Base-by-base conservation (phyloP, 2,329 filamentous ascomycete genomes). In the Penicillium sp. region DNA sequence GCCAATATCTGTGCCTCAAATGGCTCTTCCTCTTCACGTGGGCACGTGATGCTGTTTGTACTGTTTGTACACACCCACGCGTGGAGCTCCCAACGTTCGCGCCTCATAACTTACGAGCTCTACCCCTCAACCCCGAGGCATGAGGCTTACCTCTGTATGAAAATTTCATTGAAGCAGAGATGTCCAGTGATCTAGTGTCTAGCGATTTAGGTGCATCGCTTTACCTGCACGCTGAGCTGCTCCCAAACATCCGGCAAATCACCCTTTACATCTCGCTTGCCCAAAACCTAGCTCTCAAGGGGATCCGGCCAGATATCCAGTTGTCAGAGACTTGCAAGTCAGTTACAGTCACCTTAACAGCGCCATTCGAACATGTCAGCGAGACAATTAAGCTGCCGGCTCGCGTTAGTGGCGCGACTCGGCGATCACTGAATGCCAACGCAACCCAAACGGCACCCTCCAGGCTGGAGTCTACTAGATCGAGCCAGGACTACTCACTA, bases 241-340 rank as follows among this genome's bases (percentile, higher is more conserved):
- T 86, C 34, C 76, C 81, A 33, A 80, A 86, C 57, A 84, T 86
- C 56, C 79, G 81, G 39, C 82, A 84, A 54, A 72, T 85, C 39
- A 82, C 81, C 2, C 72, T 86, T 15, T 80, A 83, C 58, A 77
- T 80, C 1, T 80, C 78, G 2, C 67, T 84, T 6, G 70, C 67
- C 1, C 45, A 54, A 39, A 47, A 39, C 9, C 41, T 51, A 42
- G 29, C 43, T 15, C 38, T 59, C 2, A 28, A 57, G 18, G 44
- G 47, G 33, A 44, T 57, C 33, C 47, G 45, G 28, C 61, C 63
- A 12, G 42, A 60, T 6, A 64, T 71, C 42, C 62, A 60, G n/a
- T 58, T 75, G 6, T 69, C 69, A 7, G 63, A 68, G 28, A 73
- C 72, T 9, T 65, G 72, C 42, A 66, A 65, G 21, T 60, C 67